Evolutionary conservation across 2,329 filamentous ascomycete genomes (phyloP).

Genomic region (Xylariales sp.): DNA sequence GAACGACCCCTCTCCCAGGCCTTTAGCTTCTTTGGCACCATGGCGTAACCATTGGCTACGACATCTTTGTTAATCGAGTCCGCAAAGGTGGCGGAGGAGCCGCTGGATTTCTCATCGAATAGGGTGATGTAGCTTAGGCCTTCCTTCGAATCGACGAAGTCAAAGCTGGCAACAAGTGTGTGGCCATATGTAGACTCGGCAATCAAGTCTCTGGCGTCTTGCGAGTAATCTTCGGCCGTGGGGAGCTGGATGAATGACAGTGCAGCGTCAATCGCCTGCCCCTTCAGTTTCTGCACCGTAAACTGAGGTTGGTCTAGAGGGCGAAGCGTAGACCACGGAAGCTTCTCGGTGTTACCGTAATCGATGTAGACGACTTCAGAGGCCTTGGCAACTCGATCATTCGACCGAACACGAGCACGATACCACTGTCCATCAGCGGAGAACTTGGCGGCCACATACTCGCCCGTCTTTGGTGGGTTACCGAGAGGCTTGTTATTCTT

Average conservation of each 20-base stretch:
- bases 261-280: constrained; percentile 87
- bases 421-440: constrained; percentile 93
- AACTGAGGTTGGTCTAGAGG: constrained; percentile 85
- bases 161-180: constrained; percentile 89
- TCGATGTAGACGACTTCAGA: constrained; percentile 95
- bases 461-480: constrained; percentile 86
- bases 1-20: constrained; percentile 82
- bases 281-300: constrained; percentile 80
- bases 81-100: constrained; percentile 63
- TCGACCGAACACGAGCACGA: constrained; percentile 87
- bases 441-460: constrained; percentile 92
- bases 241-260: constrained; percentile 93
- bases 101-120: constrained; percentile 77
- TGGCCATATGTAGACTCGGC: constrained; percentile 78
- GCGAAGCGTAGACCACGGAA: constrained; percentile 86
- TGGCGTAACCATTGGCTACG: constrained; percentile 83
- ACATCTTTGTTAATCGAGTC: constrained; percentile 93
- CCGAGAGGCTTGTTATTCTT: constrained; percentile 80
- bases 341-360: constrained; percentile 92
- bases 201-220: constrained; percentile 81
- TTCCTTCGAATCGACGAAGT: constrained; percentile 82
- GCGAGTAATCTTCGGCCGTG: constrained; percentile 81
- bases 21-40: constrained; percentile 93
- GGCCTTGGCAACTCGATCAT: constrained; percentile 89
- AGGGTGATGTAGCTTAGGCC: constrained; percentile 87